These are phyloP conservation scores for Zelonia costaricensis DNA, from an alignment of 208 protist species.

Conservation along the genomic window DNA sequence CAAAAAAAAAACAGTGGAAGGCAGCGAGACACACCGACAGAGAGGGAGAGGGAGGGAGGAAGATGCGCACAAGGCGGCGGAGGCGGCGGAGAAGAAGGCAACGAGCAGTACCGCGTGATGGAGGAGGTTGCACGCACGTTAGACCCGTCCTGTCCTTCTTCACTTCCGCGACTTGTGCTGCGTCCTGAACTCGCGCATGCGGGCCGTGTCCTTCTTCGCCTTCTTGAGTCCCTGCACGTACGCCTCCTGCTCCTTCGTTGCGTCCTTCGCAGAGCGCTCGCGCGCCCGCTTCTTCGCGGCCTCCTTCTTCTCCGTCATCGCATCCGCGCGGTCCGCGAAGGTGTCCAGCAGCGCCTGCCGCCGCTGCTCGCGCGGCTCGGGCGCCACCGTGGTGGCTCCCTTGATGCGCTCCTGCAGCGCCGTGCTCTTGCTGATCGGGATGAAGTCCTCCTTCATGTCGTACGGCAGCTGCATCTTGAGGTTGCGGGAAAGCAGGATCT, in stretches of 20 bases:
- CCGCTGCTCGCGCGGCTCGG: slow-evolving; percentile 81
- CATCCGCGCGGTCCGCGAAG: slow-evolving; percentile 70
- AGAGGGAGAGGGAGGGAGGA: slow-evolving; percentile 5
- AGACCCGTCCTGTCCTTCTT: too few species aligned
- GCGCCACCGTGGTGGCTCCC: slow-evolving; percentile 68
- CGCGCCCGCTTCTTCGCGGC: slow-evolving; percentile 78
- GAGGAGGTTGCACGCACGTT: too few species aligned
- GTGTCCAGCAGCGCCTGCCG: slow-evolving; percentile 77
- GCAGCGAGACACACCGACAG: not conserved
- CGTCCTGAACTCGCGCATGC: slow-evolving; percentile 84
- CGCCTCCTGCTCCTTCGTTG: slow-evolving; percentile 67
- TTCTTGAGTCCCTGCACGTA: slow-evolving; percentile 87
- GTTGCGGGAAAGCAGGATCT: slow-evolving; percentile 82
- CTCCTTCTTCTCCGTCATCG: slow-evolving; percentile 75
- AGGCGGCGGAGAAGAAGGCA: too few species aligned
- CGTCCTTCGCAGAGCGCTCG: slow-evolving; percentile 47
- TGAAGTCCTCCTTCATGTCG: slow-evolving; percentile 92
- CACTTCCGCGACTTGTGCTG: slow-evolving; percentile 86
- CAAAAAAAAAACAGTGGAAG: not conserved
- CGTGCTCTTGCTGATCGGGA: slow-evolving; percentile 58
- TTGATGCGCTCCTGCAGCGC: slow-evolving; percentile 76
- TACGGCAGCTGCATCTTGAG: slow-evolving; percentile 82
- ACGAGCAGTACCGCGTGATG: too few species aligned
- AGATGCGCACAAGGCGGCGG: too few species aligned
- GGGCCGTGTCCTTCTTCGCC: slow-evolving; percentile 93